phyloP scores from a whole-genome alignment of 768 basidiomycete genomes.

The Bullera alba region DNA sequence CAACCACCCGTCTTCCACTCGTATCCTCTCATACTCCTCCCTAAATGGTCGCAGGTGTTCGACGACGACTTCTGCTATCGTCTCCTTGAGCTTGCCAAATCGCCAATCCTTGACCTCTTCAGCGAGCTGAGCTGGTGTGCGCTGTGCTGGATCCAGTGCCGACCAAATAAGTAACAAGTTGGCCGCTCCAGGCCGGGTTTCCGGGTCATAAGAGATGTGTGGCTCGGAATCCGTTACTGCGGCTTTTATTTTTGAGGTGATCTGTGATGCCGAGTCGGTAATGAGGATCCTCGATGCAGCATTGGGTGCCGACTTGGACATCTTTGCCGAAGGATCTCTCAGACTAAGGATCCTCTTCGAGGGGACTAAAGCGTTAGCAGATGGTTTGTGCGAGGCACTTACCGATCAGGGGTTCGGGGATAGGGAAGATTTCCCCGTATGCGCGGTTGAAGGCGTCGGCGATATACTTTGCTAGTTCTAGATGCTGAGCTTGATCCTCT shows the following conservation, averaged over 20 bases:
- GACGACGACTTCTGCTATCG: conserved; percentile 67
- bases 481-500: conserved; percentile 90
- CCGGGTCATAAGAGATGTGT: conserved; percentile 74
- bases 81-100: conserved; percentile 64
- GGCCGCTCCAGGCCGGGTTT: conserved; percentile 68
- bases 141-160: conserved; percentile 48
- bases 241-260: conserved; percentile 63
- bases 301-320: conserved; percentile 89
- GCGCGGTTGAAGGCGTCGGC: conserved; percentile 74
- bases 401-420: conserved; percentile 71
- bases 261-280: conserved; percentile 62
- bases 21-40: conserved; percentile 60
- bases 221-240: conserved; percentile 77
- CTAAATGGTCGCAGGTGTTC: conserved; percentile 62
- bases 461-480: conserved; percentile 78
- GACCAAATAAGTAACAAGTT: conserved; percentile 75
- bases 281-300: conserved; percentile 73
- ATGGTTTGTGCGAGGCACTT: conserved; percentile 37
- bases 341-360: conserved; percentile 79
- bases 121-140: conserved; percentile 48
- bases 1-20: conserved; percentile 58
- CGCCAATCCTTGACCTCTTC: conserved; percentile 46
- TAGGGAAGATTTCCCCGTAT: conserved; percentile 60
- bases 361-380: conserved; percentile 53
- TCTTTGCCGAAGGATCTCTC: conserved; percentile 75